Conservation (phyloP, 768 basidiomycete genomes). For the Podaxis sp. region DNA sequence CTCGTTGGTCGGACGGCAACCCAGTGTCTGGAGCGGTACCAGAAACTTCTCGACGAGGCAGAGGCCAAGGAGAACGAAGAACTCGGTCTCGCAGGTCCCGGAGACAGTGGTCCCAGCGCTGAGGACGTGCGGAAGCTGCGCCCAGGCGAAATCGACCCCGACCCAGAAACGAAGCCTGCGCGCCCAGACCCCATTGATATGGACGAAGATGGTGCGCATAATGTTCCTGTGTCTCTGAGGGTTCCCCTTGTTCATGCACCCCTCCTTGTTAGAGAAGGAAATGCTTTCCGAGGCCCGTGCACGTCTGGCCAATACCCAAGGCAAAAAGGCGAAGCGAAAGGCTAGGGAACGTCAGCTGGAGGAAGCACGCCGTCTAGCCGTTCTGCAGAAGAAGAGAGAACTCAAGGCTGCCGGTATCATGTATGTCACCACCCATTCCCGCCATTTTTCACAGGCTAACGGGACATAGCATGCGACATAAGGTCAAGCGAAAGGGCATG, state of each 20-base stretch:
- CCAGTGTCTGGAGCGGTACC: constrained; percentile 97
- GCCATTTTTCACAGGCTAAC: background rate
- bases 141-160: constrained; percentile 97
- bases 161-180: constrained; percentile 98
- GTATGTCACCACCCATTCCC: constrained; percentile 40
- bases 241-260: constrained; percentile 12
- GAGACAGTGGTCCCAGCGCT: constrained; percentile 82
- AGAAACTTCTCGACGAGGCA: constrained; percentile 95
- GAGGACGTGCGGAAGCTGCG: constrained; percentile 88
- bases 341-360: constrained; percentile 96
- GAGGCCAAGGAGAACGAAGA: constrained; percentile 97
- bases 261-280: constrained; percentile 77
- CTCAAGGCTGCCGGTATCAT: constrained; percentile 98
- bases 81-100: constrained; percentile 83
- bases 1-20: constrained; percentile 97
- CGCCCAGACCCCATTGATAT: constrained; percentile 99
- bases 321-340: constrained; percentile 99
- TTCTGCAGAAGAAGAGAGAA: constrained; percentile 96
- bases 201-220: constrained; percentile 90
- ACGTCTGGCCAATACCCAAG: constrained; percentile 97
- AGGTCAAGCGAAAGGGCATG: constrained; percentile 97
- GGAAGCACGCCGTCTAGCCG: constrained; percentile 91
- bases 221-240: background rate
- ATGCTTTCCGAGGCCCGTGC: constrained; percentile 99
- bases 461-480: constrained; percentile 75